A percentile compares a stretch with the other conserved stretches of the same genome.
Evolutionary conservation across 1,139 yeast species (phyloP).

Genomic region (Zygosaccharomyces sapae): DNA sequence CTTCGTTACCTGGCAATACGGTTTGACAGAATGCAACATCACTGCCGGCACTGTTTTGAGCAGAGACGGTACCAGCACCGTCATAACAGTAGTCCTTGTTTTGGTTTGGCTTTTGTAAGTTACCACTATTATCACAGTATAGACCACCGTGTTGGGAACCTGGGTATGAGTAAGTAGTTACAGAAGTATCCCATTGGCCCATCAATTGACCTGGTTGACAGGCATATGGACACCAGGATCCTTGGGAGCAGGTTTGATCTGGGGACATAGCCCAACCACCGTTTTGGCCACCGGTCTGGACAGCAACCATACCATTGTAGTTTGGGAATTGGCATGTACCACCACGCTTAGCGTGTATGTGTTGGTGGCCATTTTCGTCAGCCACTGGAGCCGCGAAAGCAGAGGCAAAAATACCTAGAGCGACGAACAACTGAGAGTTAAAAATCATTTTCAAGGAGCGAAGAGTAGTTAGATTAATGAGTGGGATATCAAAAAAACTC

Average conservation of each 20-base stretch:
- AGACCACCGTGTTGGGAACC: slow-evolving; percentile 78
- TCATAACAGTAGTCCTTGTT: slow-evolving; percentile 63
- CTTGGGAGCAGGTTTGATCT: slow-evolving; percentile 68
- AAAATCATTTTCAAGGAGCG: slow-evolving; percentile 12
- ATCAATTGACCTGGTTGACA: slow-evolving; percentile 79
- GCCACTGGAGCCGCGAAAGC: slow-evolving; percentile 13
- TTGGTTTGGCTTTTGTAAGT: slow-evolving; percentile 57
- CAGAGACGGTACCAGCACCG: slow-evolving; percentile 70
- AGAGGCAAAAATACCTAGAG: slow-evolving; percentile 10
- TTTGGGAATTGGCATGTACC: slow-evolving; percentile 65
- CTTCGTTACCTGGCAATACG: slow-evolving; percentile 89
- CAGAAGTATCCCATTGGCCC: slow-evolving; percentile 71
- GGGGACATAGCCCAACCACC: slow-evolving; percentile 89
- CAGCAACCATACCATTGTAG: slow-evolving; percentile 60
- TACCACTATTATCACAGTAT: slow-evolving; percentile 67
- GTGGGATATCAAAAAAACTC: neutral
- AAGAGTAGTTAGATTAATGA: neutral
- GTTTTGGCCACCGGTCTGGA: slow-evolving; percentile 53
- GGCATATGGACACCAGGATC: slow-evolving; percentile 82
- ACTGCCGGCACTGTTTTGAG: slow-evolving; percentile 48
- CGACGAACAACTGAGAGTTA: slow-evolving; percentile 10
- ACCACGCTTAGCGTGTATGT: slow-evolving; percentile 28
- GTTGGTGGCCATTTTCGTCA: slow-evolving; percentile 11
- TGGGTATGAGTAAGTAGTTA: slow-evolving; percentile 60
- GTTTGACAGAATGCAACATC: slow-evolving; percentile 87